Conservation (phyloP, 176 grass and related monocot genomes). For the Melocanna baccifera region DNA sequence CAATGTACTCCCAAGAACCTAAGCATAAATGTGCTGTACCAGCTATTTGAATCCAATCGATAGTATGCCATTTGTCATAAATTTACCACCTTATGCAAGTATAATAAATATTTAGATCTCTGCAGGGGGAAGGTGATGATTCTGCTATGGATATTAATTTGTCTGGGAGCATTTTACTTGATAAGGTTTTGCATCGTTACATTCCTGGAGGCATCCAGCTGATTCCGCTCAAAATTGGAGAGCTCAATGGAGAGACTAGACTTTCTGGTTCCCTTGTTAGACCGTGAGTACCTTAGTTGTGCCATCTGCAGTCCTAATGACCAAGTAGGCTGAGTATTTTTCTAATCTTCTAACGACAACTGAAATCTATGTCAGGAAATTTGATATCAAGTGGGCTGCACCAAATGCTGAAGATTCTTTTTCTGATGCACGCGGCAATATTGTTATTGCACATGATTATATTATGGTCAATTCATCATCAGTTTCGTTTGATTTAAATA, state of each 20-base stretch:
- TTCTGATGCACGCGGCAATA: slow-evolving; percentile 87
- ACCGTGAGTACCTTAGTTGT: slow-evolving; percentile 68
- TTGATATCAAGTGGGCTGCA: slow-evolving; percentile 99
- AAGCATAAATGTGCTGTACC: slow-evolving; percentile 11
- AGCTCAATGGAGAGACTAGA: slow-evolving; percentile 98
- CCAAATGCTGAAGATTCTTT: slow-evolving; percentile 97
- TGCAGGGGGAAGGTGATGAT: slow-evolving; percentile 86
- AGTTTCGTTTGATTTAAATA: slow-evolving; percentile 87
- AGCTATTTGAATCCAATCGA: neutral
- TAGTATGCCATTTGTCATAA: slow-evolving; percentile 23
- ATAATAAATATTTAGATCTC: slow-evolving; percentile 39
- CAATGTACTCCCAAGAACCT: neutral
- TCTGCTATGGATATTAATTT: slow-evolving; percentile 95
- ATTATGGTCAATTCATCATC: slow-evolving; percentile 87
- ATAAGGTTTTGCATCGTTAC: slow-evolving; percentile 82
- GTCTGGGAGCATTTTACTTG: slow-evolving; percentile 92
- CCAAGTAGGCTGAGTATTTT: neutral
- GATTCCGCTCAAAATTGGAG: slow-evolving; percentile 84
- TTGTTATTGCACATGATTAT: slow-evolving; percentile 86
- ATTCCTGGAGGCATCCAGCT: slow-evolving; percentile 71
- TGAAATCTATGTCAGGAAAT: slow-evolving; percentile 59
- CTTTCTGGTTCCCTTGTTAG: slow-evolving; percentile 81
- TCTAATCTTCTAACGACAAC: slow-evolving; percentile 10
- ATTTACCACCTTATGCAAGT: slow-evolving; percentile 26
- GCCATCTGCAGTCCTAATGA: neutral